A percentile compares a stretch with the other conserved stretches of the same genome.
Evolutionary conservation across 306 rosid species (phyloP).

Genomic region (Corylus americana): DNA sequence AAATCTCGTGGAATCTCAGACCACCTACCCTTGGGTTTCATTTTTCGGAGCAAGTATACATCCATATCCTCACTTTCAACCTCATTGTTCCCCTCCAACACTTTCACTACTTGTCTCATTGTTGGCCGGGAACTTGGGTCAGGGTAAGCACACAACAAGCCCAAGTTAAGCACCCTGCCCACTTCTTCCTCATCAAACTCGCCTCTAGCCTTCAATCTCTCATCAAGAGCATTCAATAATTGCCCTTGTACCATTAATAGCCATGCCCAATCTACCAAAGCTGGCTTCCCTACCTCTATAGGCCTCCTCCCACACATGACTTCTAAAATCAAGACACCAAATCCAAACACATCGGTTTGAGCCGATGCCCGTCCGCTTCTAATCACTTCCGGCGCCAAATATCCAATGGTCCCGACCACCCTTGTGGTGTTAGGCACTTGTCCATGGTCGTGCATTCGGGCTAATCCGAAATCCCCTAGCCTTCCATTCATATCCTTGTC

Average conservation of each 20-base stretch:
- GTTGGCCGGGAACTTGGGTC: slow-evolving; percentile 68
- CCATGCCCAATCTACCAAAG: slow-evolving; percentile 67
- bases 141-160: slow-evolving; percentile 71
- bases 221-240: slow-evolving; percentile 51
- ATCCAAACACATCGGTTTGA: slow-evolving; percentile 70
- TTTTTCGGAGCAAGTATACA: slow-evolving; percentile 45
- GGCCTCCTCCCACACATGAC: slow-evolving; percentile 91
- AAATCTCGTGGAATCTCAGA: slow-evolving; percentile 25
- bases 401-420: slow-evolving; percentile 81
- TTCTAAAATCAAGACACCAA: slow-evolving; percentile 75
- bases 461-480: slow-evolving; percentile 84
- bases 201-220: slow-evolving; percentile 44
- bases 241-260: slow-evolving; percentile 50
- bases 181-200: slow-evolving; percentile 49
- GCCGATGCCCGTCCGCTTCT: slow-evolving; percentile 67
- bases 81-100: slow-evolving; percentile 36
- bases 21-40: slow-evolving; percentile 34
- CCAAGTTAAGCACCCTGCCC: slow-evolving; percentile 65
- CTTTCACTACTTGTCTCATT: slow-evolving; percentile 69
- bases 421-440: slow-evolving; percentile 66
- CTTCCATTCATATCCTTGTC: slow-evolving; percentile 83
- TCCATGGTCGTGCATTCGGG: slow-evolving; percentile 61
- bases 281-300: slow-evolving; percentile 63
- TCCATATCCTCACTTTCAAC: slow-evolving; percentile 33
- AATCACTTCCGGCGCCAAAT: slow-evolving; percentile 76